Conservation (phyloP, 2,329 filamentous ascomycete species). For the Seiridium unicorne region DNA sequence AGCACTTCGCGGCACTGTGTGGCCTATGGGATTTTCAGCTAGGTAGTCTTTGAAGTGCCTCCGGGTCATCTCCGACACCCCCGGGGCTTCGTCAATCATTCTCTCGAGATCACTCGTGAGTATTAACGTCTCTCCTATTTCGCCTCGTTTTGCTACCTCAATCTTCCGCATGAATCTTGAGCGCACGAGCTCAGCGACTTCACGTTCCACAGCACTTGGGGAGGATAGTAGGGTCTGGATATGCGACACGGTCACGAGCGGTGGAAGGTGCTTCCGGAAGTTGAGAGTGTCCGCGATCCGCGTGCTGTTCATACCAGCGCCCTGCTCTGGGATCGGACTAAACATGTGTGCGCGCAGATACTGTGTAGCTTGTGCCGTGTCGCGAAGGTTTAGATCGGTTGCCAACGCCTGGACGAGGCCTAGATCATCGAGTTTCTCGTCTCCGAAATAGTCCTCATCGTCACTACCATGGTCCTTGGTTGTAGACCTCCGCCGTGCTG, state of each 20-base stretch:
- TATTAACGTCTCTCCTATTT: conserved; percentile 64
- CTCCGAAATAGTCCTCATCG: conserved; percentile 35
- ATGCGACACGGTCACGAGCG: conserved; percentile 65
- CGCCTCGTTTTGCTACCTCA: conserved; percentile 59
- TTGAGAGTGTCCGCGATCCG: conserved; percentile 63
- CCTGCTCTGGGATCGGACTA: conserved; percentile 54
- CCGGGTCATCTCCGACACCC: conserved; percentile 40
- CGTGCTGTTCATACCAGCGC: conserved; percentile 61
- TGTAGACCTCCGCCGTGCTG: conserved; percentile 23
- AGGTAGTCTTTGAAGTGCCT: conserved; percentile 53
- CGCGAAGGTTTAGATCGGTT: conserved; percentile 54
- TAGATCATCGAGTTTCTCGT: conserved; percentile 54
- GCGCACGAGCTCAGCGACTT: conserved; percentile 59
- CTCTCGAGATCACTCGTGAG: conserved; percentile 54
- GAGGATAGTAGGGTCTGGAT: conserved; percentile 61
- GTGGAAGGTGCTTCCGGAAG: conserved; percentile 57
- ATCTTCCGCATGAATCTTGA: conserved; percentile 60
- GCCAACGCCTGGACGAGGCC: conserved; percentile 56
- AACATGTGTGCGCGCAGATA: conserved; percentile 65
- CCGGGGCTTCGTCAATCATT: conserved; percentile 36
- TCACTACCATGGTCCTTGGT: conserved; percentile 20
- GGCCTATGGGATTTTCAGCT: conserved; percentile 44
- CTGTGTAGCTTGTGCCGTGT: conserved; percentile 64
- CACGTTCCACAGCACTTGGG: conserved; percentile 65
- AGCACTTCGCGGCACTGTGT: conserved; percentile 34